Evolutionary conservation across 768 basidiomycete species (phyloP).

Genomic region (Clitopilus hobsonii): DNA sequence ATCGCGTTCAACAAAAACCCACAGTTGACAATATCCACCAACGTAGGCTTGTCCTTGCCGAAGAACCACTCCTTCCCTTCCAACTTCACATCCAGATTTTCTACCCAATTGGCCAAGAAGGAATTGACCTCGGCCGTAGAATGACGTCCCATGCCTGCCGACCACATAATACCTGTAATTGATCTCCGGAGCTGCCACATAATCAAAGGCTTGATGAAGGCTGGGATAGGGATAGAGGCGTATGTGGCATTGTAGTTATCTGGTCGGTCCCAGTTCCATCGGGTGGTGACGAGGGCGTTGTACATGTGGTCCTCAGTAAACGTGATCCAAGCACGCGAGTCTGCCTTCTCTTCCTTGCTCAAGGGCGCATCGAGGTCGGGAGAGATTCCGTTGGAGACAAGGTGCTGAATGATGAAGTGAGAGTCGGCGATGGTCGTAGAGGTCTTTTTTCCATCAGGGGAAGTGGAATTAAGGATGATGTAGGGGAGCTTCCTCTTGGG

Average conservation of each 20-base stretch:
- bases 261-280: neutral
- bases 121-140: neutral
- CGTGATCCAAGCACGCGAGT: neutral
- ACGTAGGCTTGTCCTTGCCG: neutral
- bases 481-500: neutral
- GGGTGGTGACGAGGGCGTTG: neutral
- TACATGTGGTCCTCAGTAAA: neutral
- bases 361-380: neutral
- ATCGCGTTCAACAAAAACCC: neutral
- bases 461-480: neutral
- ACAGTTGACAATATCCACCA: neutral
- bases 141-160: neutral
- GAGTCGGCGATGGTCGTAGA: neutral
- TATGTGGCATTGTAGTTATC: neutral
- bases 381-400: neutral
- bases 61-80: conserved; percentile 1
- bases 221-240: neutral
- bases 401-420: neutral
- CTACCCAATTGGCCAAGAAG: neutral
- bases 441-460: neutral
- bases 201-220: neutral
- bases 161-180: neutral
- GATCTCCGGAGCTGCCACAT: neutral
- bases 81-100: neutral
- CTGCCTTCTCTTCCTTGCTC: neutral